Percentiles rank a stretch among this genome's conserved stretches.
phyloP scores from a whole-genome alignment of 2,329 filamentous ascomycete genomes.

The Pyricularia pennisetigena region DNA sequence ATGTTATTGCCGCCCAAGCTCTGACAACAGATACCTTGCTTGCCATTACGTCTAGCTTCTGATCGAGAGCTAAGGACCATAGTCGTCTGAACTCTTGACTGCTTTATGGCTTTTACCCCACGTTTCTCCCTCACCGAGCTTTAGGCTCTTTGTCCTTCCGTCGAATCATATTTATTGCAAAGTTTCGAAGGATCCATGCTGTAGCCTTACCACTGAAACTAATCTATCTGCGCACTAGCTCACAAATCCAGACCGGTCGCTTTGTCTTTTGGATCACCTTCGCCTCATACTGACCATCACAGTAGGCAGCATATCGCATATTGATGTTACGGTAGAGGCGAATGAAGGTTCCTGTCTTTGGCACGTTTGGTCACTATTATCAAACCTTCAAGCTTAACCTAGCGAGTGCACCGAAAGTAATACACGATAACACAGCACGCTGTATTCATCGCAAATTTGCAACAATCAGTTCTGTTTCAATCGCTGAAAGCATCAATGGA shows the following conservation, averaged over 20 bases:
- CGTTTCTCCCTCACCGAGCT: neutral
- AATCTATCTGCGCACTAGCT: neutral
- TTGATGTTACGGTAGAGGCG: too few species aligned
- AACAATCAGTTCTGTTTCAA: neutral
- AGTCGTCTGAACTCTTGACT: neutral
- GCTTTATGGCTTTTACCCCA: neutral
- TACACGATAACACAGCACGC: too few species aligned
- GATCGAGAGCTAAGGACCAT: neutral
- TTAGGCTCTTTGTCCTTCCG: neutral
- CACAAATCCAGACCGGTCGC: neutral
- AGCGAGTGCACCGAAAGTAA: neutral
- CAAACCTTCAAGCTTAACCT: neutral
- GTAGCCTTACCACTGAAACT: neutral
- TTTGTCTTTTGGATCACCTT: neutral
- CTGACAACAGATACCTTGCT: neutral
- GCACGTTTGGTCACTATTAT: neutral
- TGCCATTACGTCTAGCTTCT: neutral
- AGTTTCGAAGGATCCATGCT: neutral
- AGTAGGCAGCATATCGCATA: neutral
- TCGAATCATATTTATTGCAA: neutral
- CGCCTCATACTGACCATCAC: neutral
- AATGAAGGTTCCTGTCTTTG: neutral
- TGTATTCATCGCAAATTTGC: neutral
- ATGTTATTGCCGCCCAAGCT: neutral
- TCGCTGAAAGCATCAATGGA: neutral